These are phyloP conservation scores for Vickermania spadyakhi DNA, from an alignment of 208 protist genomes.

Conservation along the genomic window DNA sequence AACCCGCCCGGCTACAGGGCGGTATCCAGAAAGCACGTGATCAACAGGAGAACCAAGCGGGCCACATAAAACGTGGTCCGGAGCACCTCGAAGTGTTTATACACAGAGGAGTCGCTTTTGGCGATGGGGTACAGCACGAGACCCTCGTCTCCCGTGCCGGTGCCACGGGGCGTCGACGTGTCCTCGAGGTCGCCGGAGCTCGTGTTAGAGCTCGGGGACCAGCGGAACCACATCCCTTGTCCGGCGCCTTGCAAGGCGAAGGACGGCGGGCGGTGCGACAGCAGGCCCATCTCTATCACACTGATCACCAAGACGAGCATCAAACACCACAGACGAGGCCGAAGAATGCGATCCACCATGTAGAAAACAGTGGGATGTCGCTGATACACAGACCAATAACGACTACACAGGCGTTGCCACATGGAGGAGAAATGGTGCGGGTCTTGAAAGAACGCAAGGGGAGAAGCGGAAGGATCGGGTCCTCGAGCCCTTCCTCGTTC, in stretches of 20 bases:
- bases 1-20: too few species aligned
- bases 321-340: constrained; percentile 31
- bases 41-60: background rate
- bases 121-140: background rate
- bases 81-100: background rate
- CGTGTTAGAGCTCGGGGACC: background rate
- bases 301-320: constrained; percentile 23
- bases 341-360: constrained; percentile 9
- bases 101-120: background rate
- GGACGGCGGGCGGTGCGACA: constrained; percentile 14
- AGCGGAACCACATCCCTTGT: background rate
- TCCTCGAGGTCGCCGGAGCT: too few species aligned
- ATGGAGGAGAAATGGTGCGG: background rate
- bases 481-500: too few species aligned
- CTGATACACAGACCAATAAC: background rate
- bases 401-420: background rate
- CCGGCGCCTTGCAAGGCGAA: background rate
- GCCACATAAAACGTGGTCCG: background rate
- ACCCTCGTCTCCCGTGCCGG: background rate
- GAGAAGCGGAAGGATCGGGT: too few species aligned
- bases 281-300: constrained; percentile 31
- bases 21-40: background rate
- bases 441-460: background rate
- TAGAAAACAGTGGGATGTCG: background rate
- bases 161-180: too few species aligned